Evolutionary conservation across 768 basidiomycete species (phyloP), one percentile per base, ranked within the genome.

Genomic region (Termitomyces sp.): DNA sequence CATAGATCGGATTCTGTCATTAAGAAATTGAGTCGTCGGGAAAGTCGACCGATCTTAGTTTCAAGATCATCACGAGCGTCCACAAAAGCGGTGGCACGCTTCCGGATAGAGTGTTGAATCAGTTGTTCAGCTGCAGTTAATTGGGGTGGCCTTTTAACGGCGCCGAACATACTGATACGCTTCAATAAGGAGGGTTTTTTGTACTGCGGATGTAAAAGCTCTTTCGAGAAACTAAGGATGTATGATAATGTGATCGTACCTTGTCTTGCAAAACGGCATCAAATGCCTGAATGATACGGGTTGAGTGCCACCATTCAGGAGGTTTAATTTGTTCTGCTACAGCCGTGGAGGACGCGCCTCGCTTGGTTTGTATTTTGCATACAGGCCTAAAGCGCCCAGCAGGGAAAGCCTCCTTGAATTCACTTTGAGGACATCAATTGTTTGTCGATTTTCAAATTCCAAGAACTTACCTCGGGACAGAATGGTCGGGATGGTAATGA

Each of bases 351-450:
- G 93, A 85, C 4, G 85, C 87, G 23, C 90, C 87, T 51, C 90
- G 77, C 74, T 92, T 93, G 6, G 91, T 87, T 66, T 91, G 89
- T 59, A 95, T 93, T 70, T 91, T 91, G 78, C 93, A 95, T 40
- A 95, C 84, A 10, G 93, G 93, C 16, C 94, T 79, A 79, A 97
- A 95, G 40, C 91, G 81, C 36, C 94, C 93, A 2, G 91, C 92
- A 7, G 95, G 95, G 75, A 95, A 97, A 2, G 94, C 91, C 68
- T 96, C 91, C 70, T 95, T 95, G 77, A 95, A 93, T 73, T 96
- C 95, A 63, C 92, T 91, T 61, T 40, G 67, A 64, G 38, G 48
- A 57, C 33, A 61, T 58, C 53, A 58, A 55, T 58, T 53, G 38
- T 30, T 9, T 10, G 35, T 62, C 18, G 60, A 50, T 36, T 43